These are phyloP conservation scores for Eutypella sp. DNA, from an alignment of 2,329 filamentous ascomycete species.

Conservation along the genomic window DNA sequence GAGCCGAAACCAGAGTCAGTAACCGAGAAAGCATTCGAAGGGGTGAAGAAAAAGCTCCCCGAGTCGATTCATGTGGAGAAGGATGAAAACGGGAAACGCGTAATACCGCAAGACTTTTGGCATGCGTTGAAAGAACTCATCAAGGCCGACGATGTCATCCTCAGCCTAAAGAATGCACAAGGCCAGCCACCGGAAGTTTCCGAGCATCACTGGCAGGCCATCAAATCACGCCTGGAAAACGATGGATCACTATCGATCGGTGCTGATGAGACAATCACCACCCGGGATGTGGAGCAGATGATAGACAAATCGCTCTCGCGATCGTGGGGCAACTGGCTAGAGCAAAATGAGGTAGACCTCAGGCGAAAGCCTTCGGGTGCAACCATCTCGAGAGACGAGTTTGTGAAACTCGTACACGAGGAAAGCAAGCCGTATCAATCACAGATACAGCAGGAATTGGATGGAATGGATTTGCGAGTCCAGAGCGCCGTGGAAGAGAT, in stretches of 20 bases:
- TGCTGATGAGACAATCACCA: slow-evolving; percentile 19
- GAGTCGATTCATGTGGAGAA: slow-evolving; percentile 51
- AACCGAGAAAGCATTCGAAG: slow-evolving; percentile 22
- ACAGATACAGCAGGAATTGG: slow-evolving; percentile 17
- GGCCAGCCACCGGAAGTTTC: slow-evolving; percentile 36
- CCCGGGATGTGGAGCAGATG: slow-evolving; percentile 20
- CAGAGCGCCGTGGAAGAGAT: slow-evolving; percentile 21
- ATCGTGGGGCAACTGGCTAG: slow-evolving; percentile 49
- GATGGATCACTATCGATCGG: slow-evolving; percentile 22
- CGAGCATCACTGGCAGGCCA: slow-evolving; percentile 42
- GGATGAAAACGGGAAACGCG: slow-evolving; percentile 44
- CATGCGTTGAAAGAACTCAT: slow-evolving; percentile 55
- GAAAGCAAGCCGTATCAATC: slow-evolving; percentile 24
- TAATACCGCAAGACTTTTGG: slow-evolving; percentile 61
- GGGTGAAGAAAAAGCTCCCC: slow-evolving; percentile 48
- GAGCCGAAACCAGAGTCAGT: not conserved
- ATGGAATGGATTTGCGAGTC: slow-evolving; percentile 11
- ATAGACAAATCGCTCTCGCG: slow-evolving; percentile 29
- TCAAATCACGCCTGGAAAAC: slow-evolving; percentile 36
- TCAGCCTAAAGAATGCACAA: slow-evolving; percentile 39
- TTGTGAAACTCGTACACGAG: slow-evolving; percentile 25
- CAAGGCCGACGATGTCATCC: slow-evolving; percentile 40
- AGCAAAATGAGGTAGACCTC: slow-evolving; percentile 41
- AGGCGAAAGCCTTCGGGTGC: slow-evolving; percentile 29
- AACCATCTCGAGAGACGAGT: slow-evolving; percentile 27